Evolutionary conservation across 805 yeast genomes (phyloP), one percentile per base, ranked within the genome.

Genomic region (Kodamaea neixiangensis): DNA sequence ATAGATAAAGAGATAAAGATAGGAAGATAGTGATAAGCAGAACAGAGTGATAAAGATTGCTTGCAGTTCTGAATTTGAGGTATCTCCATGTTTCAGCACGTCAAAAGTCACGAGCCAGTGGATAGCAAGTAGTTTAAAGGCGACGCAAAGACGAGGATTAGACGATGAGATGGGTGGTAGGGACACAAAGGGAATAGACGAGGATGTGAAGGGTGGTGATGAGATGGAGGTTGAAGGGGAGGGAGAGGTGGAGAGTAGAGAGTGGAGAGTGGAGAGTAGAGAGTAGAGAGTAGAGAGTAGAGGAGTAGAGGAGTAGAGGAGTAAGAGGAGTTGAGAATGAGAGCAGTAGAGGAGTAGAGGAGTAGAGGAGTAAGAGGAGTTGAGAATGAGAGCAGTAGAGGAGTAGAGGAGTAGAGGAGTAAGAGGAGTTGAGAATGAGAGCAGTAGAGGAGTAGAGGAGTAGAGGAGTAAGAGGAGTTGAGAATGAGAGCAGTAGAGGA

Each of bases 161-260:
- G 41, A 37, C 41, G 41, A 37, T 37, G 41, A 37, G 41, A 9
- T 37, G 41, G 3, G 13, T 14, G 21, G 22, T 34, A 4, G 21
- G 41, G 5, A 37, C 19, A 37, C 41, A 17, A 37, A 37, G 11
- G 31, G 41, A 15, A 3, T n/a, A 37, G 41, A 37, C n/a, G 41
- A 37, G 13, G 17, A 4, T 52, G 75, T 70, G 7, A 73, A 71
- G 14, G 66, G 77, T 54, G 82, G 80, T 40, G 75, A 76, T 15
- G 86, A 81, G 58, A 71, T 62, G 55, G 62, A 58, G 46, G 51
- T 35, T 46, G 33, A 35, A 46, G 10, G 22, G 22, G 15, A 17
- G 5, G 35, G 15, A 22, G 37, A 14, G 3, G 17, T 13, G 17
- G 38, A 13, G 38, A 7, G n/a, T 9, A 34, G 38, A 11, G 38